Conservation (phyloP, 2,329 filamentous ascomycete species). For the Pseudovirgaria hyperparasitica region DNA sequence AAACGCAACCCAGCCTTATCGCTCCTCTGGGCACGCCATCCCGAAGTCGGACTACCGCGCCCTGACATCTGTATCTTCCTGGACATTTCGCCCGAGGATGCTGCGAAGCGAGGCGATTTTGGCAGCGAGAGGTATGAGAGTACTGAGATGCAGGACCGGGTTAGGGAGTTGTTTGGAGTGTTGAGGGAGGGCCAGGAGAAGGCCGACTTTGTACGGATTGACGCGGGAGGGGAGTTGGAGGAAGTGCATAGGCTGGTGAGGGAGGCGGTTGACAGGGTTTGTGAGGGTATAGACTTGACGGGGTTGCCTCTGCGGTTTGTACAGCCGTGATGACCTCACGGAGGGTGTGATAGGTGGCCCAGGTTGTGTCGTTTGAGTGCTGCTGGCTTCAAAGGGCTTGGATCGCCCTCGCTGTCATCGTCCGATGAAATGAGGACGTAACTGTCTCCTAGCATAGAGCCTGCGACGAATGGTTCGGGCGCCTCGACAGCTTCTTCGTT, state of each 20-base stretch:
- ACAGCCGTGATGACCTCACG: slow-evolving; percentile 14
- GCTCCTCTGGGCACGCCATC: slow-evolving; percentile 68
- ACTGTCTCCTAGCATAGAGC: too few species aligned
- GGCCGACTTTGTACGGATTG: slow-evolving; percentile 39
- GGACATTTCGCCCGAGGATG: slow-evolving; percentile 62
- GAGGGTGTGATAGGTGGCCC: background rate
- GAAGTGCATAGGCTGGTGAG: slow-evolving; percentile 32
- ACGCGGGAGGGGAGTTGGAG: slow-evolving; percentile 40
- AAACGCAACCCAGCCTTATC: slow-evolving; percentile 61
- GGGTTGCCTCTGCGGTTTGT: slow-evolving; percentile 14
- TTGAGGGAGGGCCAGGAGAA: slow-evolving; percentile 35
- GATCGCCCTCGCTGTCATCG: background rate
- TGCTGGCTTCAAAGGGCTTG: background rate
- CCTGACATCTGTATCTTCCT: slow-evolving; percentile 85
- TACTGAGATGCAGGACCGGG: slow-evolving; percentile 66
- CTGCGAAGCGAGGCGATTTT: slow-evolving; percentile 68
- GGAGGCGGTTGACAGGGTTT: slow-evolving; percentile 11
- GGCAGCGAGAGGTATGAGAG: slow-evolving; percentile 84
- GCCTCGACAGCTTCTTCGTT: slow-evolving; percentile 10
- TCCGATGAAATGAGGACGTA: too few species aligned
- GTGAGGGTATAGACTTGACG: slow-evolving; percentile 14
- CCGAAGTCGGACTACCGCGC: slow-evolving; percentile 74
- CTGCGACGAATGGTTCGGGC: background rate
- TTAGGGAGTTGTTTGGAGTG: slow-evolving; percentile 58
- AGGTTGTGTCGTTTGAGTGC: background rate